A percentile compares a stretch with the other conserved stretches of the same genome.
Evolutionary conservation across 257 asterid species (phyloP).

Genomic region (Misopates orontium): DNA sequence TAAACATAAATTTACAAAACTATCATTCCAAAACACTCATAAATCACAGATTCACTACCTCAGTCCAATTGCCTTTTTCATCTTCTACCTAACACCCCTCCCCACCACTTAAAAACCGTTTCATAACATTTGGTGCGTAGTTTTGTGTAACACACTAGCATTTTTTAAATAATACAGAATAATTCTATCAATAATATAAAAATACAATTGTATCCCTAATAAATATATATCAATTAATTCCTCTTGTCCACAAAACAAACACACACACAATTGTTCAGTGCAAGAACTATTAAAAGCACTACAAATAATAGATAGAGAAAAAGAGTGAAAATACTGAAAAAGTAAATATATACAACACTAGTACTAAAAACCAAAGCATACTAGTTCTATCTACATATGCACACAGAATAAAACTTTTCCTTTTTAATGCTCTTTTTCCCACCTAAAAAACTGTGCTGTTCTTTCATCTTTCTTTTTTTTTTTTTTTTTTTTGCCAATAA

Average conservation of each 20-base stretch:
- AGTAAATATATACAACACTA: not conserved
- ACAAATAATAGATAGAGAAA: not conserved
- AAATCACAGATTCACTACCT: slow-evolving; percentile 23
- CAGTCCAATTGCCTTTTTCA: too few species aligned
- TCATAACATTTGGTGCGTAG: too few species aligned
- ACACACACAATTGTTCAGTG: not conserved
- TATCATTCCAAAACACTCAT: slow-evolving; percentile 26
- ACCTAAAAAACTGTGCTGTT: slow-evolving; percentile 26
- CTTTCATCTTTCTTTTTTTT: slow-evolving; percentile 29
- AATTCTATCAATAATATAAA: too few species aligned
- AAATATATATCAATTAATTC: too few species aligned
- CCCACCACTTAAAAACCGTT: not conserved
- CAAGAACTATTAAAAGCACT: slow-evolving; percentile 1
- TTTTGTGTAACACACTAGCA: too few species aligned
- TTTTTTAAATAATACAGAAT: too few species aligned
- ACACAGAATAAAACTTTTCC: slow-evolving; percentile 56
- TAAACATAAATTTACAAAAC: slow-evolving; percentile 6
- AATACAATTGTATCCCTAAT: too few species aligned
- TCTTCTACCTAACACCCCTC: not conserved
- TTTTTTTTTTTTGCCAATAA: too few species aligned
- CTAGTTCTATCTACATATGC: slow-evolving; percentile 36
- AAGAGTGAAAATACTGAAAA: not conserved
- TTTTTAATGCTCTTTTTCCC: slow-evolving; percentile 42
- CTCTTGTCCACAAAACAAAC: not conserved
- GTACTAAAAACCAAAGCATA: slow-evolving; percentile 37